Evolutionary conservation across 2,329 filamentous ascomycete species (phyloP).

Genomic region (Paraphaeosphaeria minitans): DNA sequence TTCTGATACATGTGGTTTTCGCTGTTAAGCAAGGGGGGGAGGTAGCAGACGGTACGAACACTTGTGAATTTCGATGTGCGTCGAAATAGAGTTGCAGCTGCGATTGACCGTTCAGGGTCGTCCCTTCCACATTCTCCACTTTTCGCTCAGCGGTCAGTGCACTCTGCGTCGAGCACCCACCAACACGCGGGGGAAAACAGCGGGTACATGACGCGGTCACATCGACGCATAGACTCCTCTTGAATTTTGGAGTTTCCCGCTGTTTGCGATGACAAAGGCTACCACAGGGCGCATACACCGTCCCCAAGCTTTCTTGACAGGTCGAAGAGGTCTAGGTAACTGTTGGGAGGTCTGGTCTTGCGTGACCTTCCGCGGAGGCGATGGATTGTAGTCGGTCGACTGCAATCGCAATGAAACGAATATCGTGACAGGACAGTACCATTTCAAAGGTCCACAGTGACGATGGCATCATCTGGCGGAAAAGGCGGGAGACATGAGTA

Average conservation of each 20-base stretch:
- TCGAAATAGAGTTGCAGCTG: slow-evolving; percentile 12
- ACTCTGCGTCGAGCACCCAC: not conserved
- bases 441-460: no score
- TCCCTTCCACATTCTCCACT: slow-evolving; percentile 5
- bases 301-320: not conserved
- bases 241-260: not conserved
- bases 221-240: not conserved
- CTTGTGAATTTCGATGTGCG: not conserved
- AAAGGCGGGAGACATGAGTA: no score
- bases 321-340: not conserved
- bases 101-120: slow-evolving; percentile 6
- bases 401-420: no score
- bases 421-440: no score
- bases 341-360: not conserved
- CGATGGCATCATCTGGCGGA: no score
- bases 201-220: not conserved
- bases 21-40: not conserved
- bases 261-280: not conserved
- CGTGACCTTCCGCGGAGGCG: not conserved
- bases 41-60: not conserved
- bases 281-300: not conserved
- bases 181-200: not conserved
- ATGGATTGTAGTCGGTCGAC: not conserved
- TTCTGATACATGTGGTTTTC: not conserved
- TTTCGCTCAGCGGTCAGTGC: slow-evolving; percentile 6